Base-by-base conservation (phyloP, 306 rosid species). In the Carpinus fangiana region DNA sequence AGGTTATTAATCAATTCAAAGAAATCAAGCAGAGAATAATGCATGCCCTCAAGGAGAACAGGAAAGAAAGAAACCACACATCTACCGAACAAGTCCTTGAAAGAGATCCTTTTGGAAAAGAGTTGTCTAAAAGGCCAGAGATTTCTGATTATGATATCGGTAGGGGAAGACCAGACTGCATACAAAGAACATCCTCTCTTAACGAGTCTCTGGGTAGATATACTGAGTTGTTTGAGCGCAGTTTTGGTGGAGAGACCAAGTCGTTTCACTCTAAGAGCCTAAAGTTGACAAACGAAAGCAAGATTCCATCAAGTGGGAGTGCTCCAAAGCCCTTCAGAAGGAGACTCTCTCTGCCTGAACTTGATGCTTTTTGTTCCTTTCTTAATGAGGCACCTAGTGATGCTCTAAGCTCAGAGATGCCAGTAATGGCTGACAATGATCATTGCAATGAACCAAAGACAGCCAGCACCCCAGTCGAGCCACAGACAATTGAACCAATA, bases 291-390 rank as follows among this genome's bases (percentile, higher is more conserved):
- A 83, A 77, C 81, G 98, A 89, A 65, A 91, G 88, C 50, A 85
- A 82, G 69, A 62, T 68, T 83, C 79, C 74, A 66, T 80, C 71
- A 74, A 80, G 79, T 73, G 80, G 83, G 28, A 50, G 1, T 81
- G 84, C 79, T 85, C 87, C 50, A 73, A 85, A 72, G 73, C 83
- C 84, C 72, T 61, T 70, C 36, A 89, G 90, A 82, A 90, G 98
- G 81, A 93, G 91, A 64, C 82, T 91, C 26, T 96, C 99, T 52
- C 77, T 89, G 82, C 93, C 99, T 66, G 88, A 84, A 88, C 73
- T 91, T 17, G 97, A 92, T 77, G 76, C 84, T 70, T 12, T 95
- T 43, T 76, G 89, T 82, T 89, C 94, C 82, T 82, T 88, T 84
- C 82, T 85, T 55, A 90, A 82, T 54, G 90, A 86, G 69, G 85